A percentile compares a stretch with the other conserved stretches of the same genome.
phyloP scores from a whole-genome alignment of 257 asterid species.

The Fraxinus anomala region DNA sequence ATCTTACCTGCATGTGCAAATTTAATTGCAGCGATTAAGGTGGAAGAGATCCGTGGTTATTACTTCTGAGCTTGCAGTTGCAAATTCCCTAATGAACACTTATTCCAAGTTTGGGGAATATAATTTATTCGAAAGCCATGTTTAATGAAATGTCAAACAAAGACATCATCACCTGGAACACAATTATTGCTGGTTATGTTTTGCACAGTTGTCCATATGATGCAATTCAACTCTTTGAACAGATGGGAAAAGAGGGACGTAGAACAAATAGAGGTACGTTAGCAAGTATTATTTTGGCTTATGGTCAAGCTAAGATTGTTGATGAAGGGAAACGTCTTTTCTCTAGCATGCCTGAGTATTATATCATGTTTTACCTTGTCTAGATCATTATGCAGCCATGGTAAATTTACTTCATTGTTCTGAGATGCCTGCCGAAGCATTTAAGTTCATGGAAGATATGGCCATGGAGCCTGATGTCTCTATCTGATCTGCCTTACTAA shows the following conservation, averaged over 20 bases:
- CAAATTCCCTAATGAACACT: conserved; percentile 62
- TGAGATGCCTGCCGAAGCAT: conserved; percentile 66
- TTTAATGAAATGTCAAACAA: conserved; percentile 53
- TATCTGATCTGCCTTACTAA: conserved; percentile 62
- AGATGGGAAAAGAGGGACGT: conserved; percentile 46
- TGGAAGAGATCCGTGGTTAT: conserved; percentile 74
- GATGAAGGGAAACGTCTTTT: conserved; percentile 52
- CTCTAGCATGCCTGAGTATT: conserved; percentile 49
- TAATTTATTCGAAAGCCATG: conserved; percentile 51
- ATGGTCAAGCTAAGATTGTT: conserved; percentile 65
- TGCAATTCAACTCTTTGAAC: conserved; percentile 61
- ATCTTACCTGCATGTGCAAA: conserved; percentile 72
- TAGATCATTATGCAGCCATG: conserved; percentile 74
- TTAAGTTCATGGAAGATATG: conserved; percentile 49
- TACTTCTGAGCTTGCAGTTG: conserved; percentile 55
- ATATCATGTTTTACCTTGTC: conserved; percentile 50
- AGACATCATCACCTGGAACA: conserved; percentile 78
- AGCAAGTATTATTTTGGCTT: conserved; percentile 61
- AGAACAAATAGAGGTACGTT: conserved; percentile 70
- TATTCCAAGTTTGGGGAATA: conserved; percentile 66
- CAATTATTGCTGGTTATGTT: conserved; percentile 62
- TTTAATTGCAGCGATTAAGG: conserved; percentile 58
- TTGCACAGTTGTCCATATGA: conserved; percentile 51
- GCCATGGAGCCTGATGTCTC: conserved; percentile 49
- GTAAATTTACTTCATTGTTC: conserved; percentile 66